Evolutionary conservation across 805 yeast genomes (phyloP).

Genomic region (Candida ficus): DNA sequence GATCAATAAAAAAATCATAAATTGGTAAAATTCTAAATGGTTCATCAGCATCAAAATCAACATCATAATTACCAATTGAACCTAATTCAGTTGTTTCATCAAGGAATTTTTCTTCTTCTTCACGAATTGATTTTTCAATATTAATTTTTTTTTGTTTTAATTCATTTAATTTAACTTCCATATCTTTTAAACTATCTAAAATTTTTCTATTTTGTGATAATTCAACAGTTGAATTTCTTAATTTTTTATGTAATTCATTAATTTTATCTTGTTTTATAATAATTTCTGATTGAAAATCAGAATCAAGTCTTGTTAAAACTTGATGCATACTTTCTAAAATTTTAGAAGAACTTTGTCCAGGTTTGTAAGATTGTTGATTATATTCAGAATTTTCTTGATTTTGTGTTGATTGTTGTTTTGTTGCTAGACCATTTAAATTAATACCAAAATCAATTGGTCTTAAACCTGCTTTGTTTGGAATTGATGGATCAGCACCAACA

Average conservation of each 20-base stretch:
- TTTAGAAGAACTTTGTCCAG: slow-evolving; percentile 27
- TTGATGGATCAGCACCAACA: slow-evolving; percentile 79
- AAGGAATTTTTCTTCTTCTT: slow-evolving; percentile 54
- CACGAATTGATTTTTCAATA: slow-evolving; percentile 56
- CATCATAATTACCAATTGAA: slow-evolving; percentile 38
- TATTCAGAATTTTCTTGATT: neutral
- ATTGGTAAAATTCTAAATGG: slow-evolving; percentile 73
- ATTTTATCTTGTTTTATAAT: slow-evolving; percentile 46
- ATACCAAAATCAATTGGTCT: slow-evolving; percentile 85
- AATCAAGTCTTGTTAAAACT: slow-evolving; percentile 46
- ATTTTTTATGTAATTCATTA: slow-evolving; percentile 45
- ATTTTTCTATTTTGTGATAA: slow-evolving; percentile 44
- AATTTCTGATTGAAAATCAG: slow-evolving; percentile 56
- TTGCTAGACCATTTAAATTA: slow-evolving; percentile 31
- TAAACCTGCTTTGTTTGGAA: slow-evolving; percentile 81
- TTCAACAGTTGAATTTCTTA: slow-evolving; percentile 51
- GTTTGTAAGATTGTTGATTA: neutral
- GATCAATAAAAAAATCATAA: slow-evolving; percentile 45
- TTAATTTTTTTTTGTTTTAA: slow-evolving; percentile 51
- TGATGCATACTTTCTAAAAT: slow-evolving; percentile 47
- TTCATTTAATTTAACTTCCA: slow-evolving; percentile 40
- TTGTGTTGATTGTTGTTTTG: slow-evolving; percentile 1
- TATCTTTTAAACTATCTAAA: slow-evolving; percentile 46
- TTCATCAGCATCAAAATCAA: slow-evolving; percentile 80
- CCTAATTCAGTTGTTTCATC: slow-evolving; percentile 35